phyloP scores from a whole-genome alignment of 352 stramenopile species.

The Pythium dissotocum region DNA sequence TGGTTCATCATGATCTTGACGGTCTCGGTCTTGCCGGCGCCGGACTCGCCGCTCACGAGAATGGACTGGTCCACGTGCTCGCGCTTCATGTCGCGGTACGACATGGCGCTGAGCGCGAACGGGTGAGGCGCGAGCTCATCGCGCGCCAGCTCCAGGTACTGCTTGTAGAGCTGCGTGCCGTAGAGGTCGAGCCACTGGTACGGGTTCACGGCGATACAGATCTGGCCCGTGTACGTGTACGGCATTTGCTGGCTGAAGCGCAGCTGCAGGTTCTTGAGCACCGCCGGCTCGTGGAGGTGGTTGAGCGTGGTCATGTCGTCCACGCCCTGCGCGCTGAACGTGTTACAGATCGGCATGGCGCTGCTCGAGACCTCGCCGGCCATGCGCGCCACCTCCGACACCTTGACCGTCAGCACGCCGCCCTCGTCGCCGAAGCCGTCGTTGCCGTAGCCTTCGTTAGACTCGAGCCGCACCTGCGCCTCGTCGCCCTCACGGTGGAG shows the following conservation, averaged over 20 bases:
- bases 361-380: constrained; percentile 73
- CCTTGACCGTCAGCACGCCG: constrained; percentile 57
- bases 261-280: constrained; percentile 77
- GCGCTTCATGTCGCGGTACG: constrained; percentile 77
- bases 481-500: constrained; percentile 48
- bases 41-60: constrained; percentile 21
- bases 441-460: constrained; percentile 40
- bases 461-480: constrained; percentile 65
- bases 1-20: constrained; percentile 93
- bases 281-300: constrained; percentile 74
- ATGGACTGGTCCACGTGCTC: constrained; percentile 77
- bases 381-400: constrained; percentile 61
- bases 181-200: constrained; percentile 86
- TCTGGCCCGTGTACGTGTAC: constrained; percentile 83
- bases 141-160: constrained; percentile 58
- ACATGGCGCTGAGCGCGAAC: constrained; percentile 66
- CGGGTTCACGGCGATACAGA: constrained; percentile 81
- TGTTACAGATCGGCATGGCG: constrained; percentile 86
- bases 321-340: constrained; percentile 56
- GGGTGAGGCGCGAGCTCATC: constrained; percentile 63
- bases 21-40: constrained; percentile 25
- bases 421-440: constrained; percentile 63
- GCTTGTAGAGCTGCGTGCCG: constrained; percentile 55
- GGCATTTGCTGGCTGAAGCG: constrained; percentile 70
- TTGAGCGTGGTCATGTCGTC: constrained; percentile 84